Evolutionary conservation across 441 rosid species (phyloP), one percentile per base, ranked within the genome.

Genomic region (Arabidopsis hybrid): DNA sequence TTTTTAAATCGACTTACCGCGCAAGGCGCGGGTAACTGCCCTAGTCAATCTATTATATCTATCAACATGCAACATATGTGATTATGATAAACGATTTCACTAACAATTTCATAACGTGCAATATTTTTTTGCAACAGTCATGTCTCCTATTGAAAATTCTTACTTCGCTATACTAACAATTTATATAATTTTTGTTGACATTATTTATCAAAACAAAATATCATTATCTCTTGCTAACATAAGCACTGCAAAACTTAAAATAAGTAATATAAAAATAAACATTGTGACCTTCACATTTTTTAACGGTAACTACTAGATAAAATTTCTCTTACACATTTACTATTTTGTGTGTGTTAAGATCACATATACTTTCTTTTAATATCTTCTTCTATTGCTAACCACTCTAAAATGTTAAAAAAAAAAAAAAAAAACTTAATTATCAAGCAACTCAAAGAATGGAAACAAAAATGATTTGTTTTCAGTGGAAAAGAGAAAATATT

Each of bases 251-350:
- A 26, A 26, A 8, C 5, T 17, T 59, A 8, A 59, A 17, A 36
- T 2, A 0, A 42, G 14, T 42, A 0, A 42, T 38, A 59, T 16
- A 59, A 6, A 38, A 59, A 5, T 8, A 4, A 14, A 32, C 17
- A 16, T 9, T 8, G 1, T 38, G 32, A 39, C 6, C 32, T 56
- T 56, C 60, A 56, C 60, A 56, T 31, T 7, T 31, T 31, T 32
- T 31, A 55, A 55, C 10, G 39, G 60, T 32, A 56, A 14, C 39
- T 1, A 56, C 11, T n/a, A n/a, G 61, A 34, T 57, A 34, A 62
- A 3, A 50, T 16, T 65, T 49, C 32, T 47, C 35, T 57, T 32
- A 2, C 26, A 34, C 42, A 2, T 14, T 26, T 56, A 32, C 40
- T 32, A 21, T 21, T 1, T 21, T 21, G 21, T 21, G 3, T 21